These are phyloP conservation scores for Poronia punctata DNA, from an alignment of 495 filamentous ascomycete genomes.

Conservation along the genomic window DNA sequence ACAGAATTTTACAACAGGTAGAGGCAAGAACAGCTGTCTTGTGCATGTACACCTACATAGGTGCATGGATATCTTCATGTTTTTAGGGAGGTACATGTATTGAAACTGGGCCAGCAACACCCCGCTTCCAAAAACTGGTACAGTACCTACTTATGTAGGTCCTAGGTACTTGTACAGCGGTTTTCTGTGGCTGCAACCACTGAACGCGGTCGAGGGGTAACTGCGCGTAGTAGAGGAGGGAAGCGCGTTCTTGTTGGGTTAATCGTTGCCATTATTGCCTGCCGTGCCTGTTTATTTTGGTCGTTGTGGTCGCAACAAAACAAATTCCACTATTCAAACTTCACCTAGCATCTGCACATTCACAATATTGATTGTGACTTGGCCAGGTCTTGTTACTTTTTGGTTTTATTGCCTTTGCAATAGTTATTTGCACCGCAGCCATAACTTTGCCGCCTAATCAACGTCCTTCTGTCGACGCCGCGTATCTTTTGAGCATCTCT, in stretches of 20 bases:
- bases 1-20: too few relatives aligned
- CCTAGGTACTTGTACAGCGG: neutral
- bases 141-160: constrained; percentile 4
- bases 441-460: neutral
- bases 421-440: neutral
- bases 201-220: constrained; percentile 20
- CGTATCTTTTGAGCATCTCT: neutral
- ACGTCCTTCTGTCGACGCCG: neutral
- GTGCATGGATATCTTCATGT: too few relatives aligned
- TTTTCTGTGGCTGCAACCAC: constrained; percentile 20
- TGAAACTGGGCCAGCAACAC: too few relatives aligned
- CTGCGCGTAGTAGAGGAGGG: neutral
- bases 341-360: neutral
- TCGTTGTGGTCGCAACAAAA: constrained; percentile 5
- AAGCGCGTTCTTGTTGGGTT: constrained; percentile 9
- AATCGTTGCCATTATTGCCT: constrained; percentile 3
- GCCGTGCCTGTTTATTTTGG: neutral
- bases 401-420: neutral
- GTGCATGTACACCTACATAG: too few relatives aligned
- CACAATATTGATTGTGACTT: neutral
- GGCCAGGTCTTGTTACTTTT: neutral
- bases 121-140: neutral
- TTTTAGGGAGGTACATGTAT: too few relatives aligned
- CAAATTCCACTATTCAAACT: constrained; percentile 22
- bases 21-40: too few relatives aligned